A percentile compares a stretch with the other conserved stretches of the same genome.
phyloP scores from a whole-genome alignment of 225 moss, liverwort and hornwort species.

The Bryum argenteum region DNA sequence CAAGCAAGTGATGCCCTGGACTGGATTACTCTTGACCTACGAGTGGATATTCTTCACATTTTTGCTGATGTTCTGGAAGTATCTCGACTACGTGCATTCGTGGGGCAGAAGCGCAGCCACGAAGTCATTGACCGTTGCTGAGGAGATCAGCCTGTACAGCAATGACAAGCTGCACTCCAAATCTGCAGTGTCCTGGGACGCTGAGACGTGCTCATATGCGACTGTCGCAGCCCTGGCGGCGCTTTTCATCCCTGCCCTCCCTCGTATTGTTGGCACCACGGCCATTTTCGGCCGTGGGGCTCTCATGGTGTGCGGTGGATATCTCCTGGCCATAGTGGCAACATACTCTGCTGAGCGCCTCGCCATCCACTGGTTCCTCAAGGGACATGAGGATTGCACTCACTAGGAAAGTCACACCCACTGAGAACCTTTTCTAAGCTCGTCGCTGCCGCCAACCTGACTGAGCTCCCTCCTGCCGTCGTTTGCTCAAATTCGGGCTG shows the following conservation, averaged over 20 bases:
- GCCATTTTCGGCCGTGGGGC: conserved; percentile 75
- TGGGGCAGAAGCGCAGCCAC: conserved; percentile 58
- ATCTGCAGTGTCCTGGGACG: conserved; percentile 65
- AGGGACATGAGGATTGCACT: conserved; percentile 74
- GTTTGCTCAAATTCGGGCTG: background rate
- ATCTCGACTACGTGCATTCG: conserved; percentile 66
- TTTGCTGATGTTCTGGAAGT: conserved; percentile 83
- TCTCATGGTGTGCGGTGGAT: conserved; percentile 70
- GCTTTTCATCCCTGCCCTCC: conserved; percentile 62
- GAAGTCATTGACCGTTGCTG: conserved; percentile 47
- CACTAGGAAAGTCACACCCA: conserved; percentile 37
- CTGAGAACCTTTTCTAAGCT: background rate
- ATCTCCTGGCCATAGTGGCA: conserved; percentile 69
- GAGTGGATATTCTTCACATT: conserved; percentile 95
- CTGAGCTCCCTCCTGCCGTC: background rate
- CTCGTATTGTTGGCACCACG: conserved; percentile 60
- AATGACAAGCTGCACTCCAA: conserved; percentile 68
- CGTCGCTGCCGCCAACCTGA: conserved; percentile 15
- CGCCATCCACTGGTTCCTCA: conserved; percentile 82
- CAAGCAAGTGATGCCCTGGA: conserved; percentile 94
- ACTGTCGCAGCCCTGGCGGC: conserved; percentile 58
- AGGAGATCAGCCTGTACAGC: conserved; percentile 59
- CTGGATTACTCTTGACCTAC: conserved; percentile 79
- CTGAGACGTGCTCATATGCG: conserved; percentile 60
- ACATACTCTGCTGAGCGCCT: conserved; percentile 85